Conservation (phyloP, 129 eudicot genomes). For the Logfia minima region DNA sequence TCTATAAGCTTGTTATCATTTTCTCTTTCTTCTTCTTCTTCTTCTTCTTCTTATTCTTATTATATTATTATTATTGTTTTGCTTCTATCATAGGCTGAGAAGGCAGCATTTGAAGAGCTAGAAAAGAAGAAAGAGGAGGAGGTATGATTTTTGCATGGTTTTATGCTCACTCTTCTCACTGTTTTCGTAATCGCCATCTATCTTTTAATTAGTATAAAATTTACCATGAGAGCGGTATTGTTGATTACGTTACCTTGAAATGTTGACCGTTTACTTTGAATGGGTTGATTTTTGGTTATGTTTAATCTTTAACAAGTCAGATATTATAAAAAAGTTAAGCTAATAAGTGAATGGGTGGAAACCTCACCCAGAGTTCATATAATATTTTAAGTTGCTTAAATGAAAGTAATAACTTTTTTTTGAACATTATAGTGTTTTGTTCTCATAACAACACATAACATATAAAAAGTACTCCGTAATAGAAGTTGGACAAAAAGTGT, state of each 20-base stretch:
- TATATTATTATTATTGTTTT: neutral
- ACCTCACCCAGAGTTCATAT: neutral
- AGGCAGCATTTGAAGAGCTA: constrained; percentile 86
- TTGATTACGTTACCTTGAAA: neutral
- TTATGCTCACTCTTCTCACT: neutral
- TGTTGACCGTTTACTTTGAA: neutral
- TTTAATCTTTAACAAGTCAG: neutral
- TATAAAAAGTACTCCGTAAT: no score
- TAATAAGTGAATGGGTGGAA: neutral
- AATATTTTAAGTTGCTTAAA: no score
- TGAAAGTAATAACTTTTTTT: no score
- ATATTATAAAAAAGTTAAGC: no score
- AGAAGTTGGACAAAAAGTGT: neutral
- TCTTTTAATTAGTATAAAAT: neutral
- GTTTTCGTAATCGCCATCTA: neutral
- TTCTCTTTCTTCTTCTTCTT: no score
- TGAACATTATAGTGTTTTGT: neutral
- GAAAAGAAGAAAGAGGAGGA: constrained; percentile 80
- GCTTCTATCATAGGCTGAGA: constrained; percentile 61
- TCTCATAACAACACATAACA: neutral
- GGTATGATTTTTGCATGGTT: constrained; percentile 31
- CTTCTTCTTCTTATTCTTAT: no score
- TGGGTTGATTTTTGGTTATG: neutral
- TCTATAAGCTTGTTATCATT: neutral
- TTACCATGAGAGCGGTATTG: no score